phyloP scores from a whole-genome alignment of 2,329 filamentous ascomycete species.

The Fusarium caatingaense region DNA sequence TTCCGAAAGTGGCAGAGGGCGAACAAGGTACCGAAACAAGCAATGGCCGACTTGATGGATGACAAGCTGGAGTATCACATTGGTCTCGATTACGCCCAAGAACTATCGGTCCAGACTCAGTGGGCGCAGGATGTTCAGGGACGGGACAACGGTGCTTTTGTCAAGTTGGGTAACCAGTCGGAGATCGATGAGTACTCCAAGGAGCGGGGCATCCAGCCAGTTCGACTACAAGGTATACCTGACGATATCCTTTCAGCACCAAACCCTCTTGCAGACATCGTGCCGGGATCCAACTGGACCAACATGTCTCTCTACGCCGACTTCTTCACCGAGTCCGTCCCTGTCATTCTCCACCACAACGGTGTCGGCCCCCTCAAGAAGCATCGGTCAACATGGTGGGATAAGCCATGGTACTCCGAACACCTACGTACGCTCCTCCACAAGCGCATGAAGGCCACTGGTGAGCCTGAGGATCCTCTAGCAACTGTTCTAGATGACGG shows the following conservation, averaged over 20 bases:
- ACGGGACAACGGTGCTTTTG: conserved; percentile 1
- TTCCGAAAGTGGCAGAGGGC: conserved; percentile 1
- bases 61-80: conserved; percentile 3
- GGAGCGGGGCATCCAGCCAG: neutral
- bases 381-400: conserved; percentile 8
- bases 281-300: neutral
- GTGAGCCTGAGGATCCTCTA: neutral
- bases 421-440: neutral
- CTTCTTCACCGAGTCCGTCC: conserved; percentile 5
- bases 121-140: neutral
- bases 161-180: neutral
- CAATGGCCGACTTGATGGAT: neutral
- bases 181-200: neutral
- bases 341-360: conserved; percentile 8
- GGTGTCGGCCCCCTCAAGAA: neutral
- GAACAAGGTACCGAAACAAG: neutral
- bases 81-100: conserved; percentile 14
- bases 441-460: neutral
- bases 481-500: neutral
- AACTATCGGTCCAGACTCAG: neutral
- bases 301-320: conserved; percentile 9
- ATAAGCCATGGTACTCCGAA: conserved; percentile 12
- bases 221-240: neutral
- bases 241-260: conserved; percentile 1
- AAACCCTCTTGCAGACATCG: neutral